Evolutionary conservation across 257 asterid species (phyloP), one percentile per base, ranked within the genome.

Genomic region (Solanum boliviense): DNA sequence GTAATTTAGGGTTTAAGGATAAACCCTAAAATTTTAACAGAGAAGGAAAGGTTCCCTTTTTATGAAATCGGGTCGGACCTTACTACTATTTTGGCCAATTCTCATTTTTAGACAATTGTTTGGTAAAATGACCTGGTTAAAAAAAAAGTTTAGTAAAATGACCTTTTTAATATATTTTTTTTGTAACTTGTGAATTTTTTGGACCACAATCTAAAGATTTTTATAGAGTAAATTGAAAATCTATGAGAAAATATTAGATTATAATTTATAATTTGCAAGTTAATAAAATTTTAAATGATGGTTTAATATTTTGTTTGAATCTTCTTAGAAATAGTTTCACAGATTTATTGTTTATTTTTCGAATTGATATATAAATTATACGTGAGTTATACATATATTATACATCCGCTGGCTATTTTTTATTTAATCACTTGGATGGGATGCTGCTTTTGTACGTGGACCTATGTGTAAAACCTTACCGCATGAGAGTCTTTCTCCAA

Each of bases 1-100:
- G 21, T 52, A 87, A 87, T 3, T 81, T 87, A 88, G 91, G 95
- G 92, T 91, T 91, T 90, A 91, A 62, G 86, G 13, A 76, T 84
- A 88, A 88, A 76, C 88, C 89, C 89, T 35, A 34, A 25, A 73
- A 68, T 13, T 35, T 74, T 46, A 81, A 56, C 13, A 25, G 9
- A 34, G n/a, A 38, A 44, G 9, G 87, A 58, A 71, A 29, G 83
- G 48, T 29, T 41, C 35, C 12, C 4, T 9, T 70, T 58, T 20
- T 44, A n/a, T 5, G 81, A 41, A 86, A 70, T 29, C 67, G 82
- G 71, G 84, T 72, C 84, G 73, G 88, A 73, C 41, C 25, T 7
- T 31, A 58, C 29, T 21, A 7, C 68, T 21, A 60, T 29, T 27
- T 68, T 68, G 0, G 20, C 9, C 36, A 68, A 13, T 68, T 68